Evolutionary conservation across 2,329 filamentous ascomycete genomes (phyloP).

Genomic region (Trichoderma sp.): DNA sequence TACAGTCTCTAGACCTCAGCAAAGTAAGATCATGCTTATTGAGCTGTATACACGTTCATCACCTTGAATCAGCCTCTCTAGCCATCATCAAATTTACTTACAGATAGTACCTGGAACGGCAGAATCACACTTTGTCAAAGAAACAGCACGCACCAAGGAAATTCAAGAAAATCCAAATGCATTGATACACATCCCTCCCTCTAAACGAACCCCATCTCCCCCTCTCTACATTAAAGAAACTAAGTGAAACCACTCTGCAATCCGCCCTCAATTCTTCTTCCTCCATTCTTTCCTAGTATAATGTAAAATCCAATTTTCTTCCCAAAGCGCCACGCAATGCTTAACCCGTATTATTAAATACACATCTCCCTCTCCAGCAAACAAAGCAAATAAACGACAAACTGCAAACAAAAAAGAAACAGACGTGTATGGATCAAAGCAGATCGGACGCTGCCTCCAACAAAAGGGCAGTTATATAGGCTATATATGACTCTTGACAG

Average conservation of each 20-base stretch:
- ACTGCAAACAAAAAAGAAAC: neutral
- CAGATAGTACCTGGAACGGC: too few species aligned
- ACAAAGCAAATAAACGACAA: neutral
- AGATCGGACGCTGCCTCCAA: neutral
- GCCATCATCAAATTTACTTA: too few species aligned
- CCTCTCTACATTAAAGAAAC: neutral
- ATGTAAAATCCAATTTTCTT: neutral
- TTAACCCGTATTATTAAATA: slow-evolving; percentile 5
- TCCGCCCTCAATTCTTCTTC: neutral
- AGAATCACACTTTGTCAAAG: neutral
- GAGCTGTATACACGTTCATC: too few species aligned
- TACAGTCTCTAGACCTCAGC: too few species aligned
- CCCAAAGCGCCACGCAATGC: slow-evolving; percentile 24
- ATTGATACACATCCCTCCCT: neutral
- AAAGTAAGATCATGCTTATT: neutral
- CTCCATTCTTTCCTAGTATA: neutral
- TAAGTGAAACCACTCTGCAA: neutral
- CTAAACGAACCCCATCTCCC: neutral
- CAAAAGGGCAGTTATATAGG: neutral
- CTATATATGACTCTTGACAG: neutral
- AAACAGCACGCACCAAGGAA: too few species aligned
- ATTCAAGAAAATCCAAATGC: neutral
- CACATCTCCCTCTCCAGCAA: neutral
- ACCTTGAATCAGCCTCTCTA: too few species aligned
- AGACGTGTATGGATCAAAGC: neutral